Evolutionary conservation across 257 asterid species (phyloP), one percentile per base, ranked within the genome.

Genomic region (Solanum arcanum): DNA sequence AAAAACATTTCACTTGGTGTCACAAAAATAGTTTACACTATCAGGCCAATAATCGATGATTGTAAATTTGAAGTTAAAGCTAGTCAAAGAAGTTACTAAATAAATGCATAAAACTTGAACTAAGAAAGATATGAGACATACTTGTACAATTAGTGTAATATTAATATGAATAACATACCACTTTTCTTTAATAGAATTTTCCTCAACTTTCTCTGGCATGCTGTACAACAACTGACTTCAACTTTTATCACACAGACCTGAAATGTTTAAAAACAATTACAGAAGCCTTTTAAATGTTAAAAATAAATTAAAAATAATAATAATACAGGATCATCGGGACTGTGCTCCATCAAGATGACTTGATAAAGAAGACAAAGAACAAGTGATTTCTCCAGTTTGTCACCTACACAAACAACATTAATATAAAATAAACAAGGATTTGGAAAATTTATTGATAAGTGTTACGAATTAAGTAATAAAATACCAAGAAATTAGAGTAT

Each of bases 211-310:
- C 18, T 80, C 1, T 60, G 87, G 60, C 90, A 89, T 68, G 62
- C 69, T 18, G 70, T 39, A 70, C 87, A 86, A 39, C 87, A 84
- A 21, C 44, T 42, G 86, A 68, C 46, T 11, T 89, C 87, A 35
- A 89, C 86, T 86, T 86, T 83, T 39, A 89, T 46, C 60, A 72
- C 52, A 29, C 76, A 83, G 5, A 62, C 74, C 90, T 89, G 83
- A 86, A 86, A 82, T 10, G 13, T 49, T 81, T 31, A 41, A 74
- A 46, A 29, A 37, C 35, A 59, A 75, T 52, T 49, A 52, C 13
- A 18, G 21, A 29, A 21, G 73, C 31, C 21, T 69, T 18, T 3
- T 42, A 77, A 59, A 46, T 46, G 62, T 78, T 78, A 78, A 14
- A 9, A 46, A 10, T 27, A 46, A 31, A 16, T 46, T 6, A 78